These are phyloP conservation scores for Alisma plantagoaquatica DNA, from an alignment of 106 monocot species.

Conservation along the genomic window DNA sequence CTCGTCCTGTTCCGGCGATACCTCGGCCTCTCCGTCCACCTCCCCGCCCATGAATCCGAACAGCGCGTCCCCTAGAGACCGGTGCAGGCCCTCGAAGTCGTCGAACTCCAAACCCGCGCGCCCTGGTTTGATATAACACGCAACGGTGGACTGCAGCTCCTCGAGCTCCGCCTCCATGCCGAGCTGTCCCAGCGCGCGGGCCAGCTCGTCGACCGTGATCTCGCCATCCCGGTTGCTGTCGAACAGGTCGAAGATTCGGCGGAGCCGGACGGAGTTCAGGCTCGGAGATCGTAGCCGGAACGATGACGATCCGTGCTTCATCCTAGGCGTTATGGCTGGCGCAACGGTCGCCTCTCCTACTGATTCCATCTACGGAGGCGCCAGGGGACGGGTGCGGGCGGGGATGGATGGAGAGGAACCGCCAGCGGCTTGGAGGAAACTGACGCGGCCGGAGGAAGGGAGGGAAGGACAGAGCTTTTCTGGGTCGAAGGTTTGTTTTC, in stretches of 20 bases:
- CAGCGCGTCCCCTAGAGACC: constrained; percentile 1
- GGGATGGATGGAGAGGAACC: background rate
- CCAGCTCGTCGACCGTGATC: too few relatives aligned
- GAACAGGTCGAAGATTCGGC: constrained; percentile 67
- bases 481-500: too few relatives aligned
- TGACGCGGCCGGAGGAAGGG: background rate
- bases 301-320: constrained; percentile 21
- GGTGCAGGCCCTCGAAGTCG: constrained; percentile 8
- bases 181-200: constrained; percentile 32
- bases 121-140: constrained; percentile 9
- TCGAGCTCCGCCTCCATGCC: constrained; percentile 27
- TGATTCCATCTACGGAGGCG: constrained; percentile 4
- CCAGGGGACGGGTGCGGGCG: background rate
- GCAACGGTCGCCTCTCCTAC: background rate
- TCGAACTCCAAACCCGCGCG: constrained; percentile 4
- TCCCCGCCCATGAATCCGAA: too few relatives aligned
- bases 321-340: background rate
- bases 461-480: background rate
- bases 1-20: background rate
- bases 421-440: too few relatives aligned
- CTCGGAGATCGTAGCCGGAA: constrained; percentile 52
- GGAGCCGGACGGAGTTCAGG: constrained; percentile 56
- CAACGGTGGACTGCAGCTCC: background rate
- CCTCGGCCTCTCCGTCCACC: background rate
- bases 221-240: constrained; percentile 55